Base-by-base conservation (phyloP, 805 yeast species). In the Cyberlindnera mycetangii region DNA sequence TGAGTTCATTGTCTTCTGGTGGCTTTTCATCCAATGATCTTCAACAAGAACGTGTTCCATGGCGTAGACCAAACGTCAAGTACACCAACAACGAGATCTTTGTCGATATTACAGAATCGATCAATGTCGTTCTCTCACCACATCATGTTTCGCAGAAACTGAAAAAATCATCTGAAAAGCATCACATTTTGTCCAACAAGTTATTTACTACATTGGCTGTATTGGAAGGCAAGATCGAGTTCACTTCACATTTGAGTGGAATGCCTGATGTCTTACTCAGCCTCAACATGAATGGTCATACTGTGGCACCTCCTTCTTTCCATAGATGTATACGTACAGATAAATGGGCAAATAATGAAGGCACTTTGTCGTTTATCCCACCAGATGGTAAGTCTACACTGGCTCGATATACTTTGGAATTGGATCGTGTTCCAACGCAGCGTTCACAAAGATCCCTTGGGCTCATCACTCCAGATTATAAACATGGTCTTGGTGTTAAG, bases 1-100 rank as follows among this genome's bases (percentile, higher is more conserved):
- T 45, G 37, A 27, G 47, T 22, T 45, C 40, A 47, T 32, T 41
- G 48, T 16, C 32, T 38, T 4, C 33, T 4, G 21, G 41, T 8
- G 32, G 51, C 2, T 24, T 37, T 12, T 28, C 42, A 32, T 60
- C 68, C 37, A 58, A 59, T 6, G 44, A 24, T 10, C 11, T 41
- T 55, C 55, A 16, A 56, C 67, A 40, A 56, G 61, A 21, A 66
- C 69, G 8, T 11, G 49, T 47, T 12, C 96, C 96, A 1, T 92
- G 98, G 98, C 75, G 98, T 55, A 71, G 78, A 37, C 60, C 81
- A 5, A 76, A 79, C 50, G 83, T 85, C n/a, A 76, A 74, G 52
- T 80, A 87, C 60, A 74, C 87, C 3, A 81, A 81, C 52, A 89
- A 92, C 62, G 98, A 92, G 64, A 72, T 92, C 64, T 89, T 82